Percentiles rank a stretch among this genome's conserved stretches.
Conservation (phyloP, 208 protist species). For the Leptomonas pyrrhocoris region DNA sequence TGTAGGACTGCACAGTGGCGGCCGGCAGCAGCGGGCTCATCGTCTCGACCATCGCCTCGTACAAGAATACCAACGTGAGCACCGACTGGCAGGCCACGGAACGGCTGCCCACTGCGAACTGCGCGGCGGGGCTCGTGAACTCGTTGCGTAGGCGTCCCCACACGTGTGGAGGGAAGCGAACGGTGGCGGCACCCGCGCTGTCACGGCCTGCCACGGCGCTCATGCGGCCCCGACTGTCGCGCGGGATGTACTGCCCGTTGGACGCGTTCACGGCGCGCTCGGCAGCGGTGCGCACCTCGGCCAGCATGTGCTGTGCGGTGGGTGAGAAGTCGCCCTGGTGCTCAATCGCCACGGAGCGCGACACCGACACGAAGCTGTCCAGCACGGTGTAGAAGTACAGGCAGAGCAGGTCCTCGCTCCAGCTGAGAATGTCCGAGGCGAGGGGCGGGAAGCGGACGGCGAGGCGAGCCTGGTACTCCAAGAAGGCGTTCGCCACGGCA, state of each 20-base stretch:
- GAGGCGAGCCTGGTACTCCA: conserved; percentile 80
- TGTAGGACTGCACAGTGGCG: conserved; percentile 39
- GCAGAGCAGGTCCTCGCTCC: conserved; percentile 70
- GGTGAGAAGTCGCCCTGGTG: conserved; percentile 73
- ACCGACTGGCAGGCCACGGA: conserved; percentile 65
- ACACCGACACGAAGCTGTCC: conserved; percentile 89
- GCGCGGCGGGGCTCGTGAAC: conserved; percentile 55
- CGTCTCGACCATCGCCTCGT: conserved; percentile 59
- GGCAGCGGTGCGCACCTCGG: conserved; percentile 49
- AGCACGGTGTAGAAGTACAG: conserved; percentile 83
- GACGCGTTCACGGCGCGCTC: conserved; percentile 46
- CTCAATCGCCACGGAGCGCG: conserved; percentile 69
- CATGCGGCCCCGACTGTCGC: conserved; percentile 15
- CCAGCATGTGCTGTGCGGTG: conserved; percentile 45
- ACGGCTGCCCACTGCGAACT: conserved; percentile 71
- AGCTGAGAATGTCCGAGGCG: conserved; percentile 66
- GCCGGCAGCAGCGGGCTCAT: conserved; percentile 62
- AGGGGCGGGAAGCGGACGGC: conserved; percentile 78
- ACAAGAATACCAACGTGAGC: conserved; percentile 62
- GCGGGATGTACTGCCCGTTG: conserved; percentile 35
- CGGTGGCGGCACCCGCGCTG: conserved; percentile 1
- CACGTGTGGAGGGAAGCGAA: conserved; percentile 70
- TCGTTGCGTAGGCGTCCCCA: conserved; percentile 57
- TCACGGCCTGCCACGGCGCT: conserved; percentile 4
- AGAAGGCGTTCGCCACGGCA: conserved; percentile 59